Percentiles rank a stretch among this genome's conserved stretches.
Evolutionary conservation across 2,329 filamentous ascomycete species (phyloP).

Genomic region (Aspergillus sp.): DNA sequence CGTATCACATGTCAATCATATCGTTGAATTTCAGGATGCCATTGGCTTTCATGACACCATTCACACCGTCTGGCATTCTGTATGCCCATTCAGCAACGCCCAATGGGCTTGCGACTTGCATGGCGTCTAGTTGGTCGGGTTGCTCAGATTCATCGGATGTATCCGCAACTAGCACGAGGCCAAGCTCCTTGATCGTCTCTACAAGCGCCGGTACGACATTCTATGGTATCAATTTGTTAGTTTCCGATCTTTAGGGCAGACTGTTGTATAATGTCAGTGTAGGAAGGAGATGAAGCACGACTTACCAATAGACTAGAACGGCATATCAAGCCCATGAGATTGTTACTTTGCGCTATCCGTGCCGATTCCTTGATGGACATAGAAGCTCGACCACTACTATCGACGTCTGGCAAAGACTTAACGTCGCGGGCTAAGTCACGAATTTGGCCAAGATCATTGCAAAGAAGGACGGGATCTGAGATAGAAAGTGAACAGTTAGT

Average conservation of each 20-base stretch:
- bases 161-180: slow-evolving; percentile 87
- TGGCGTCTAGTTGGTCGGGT: slow-evolving; percentile 25
- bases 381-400: slow-evolving; percentile 69
- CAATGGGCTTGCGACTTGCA: slow-evolving; percentile 28
- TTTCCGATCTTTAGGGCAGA: background rate
- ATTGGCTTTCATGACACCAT: slow-evolving; percentile 81
- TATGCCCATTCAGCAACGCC: slow-evolving; percentile 44
- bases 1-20: slow-evolving; percentile 70
- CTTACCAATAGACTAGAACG: slow-evolving; percentile 81
- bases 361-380: slow-evolving; percentile 94
- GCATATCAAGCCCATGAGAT: slow-evolving; percentile 96
- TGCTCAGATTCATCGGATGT: slow-evolving; percentile 63
- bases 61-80: slow-evolving; percentile 75
- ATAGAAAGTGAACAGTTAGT: slow-evolving; percentile 6
- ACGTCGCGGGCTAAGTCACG: slow-evolving; percentile 42
- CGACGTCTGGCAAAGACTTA: slow-evolving; percentile 46
- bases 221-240: slow-evolving; percentile 49
- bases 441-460: slow-evolving; percentile 77
- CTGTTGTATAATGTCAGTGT: slow-evolving; percentile 8
- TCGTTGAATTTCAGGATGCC: slow-evolving; percentile 92
- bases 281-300: slow-evolving; percentile 22
- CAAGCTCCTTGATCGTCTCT: slow-evolving; percentile 91
- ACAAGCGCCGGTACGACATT: slow-evolving; percentile 91
- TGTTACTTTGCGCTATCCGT: slow-evolving; percentile 89
- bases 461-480: slow-evolving; percentile 80